These are phyloP conservation scores for Peniophora sp. DNA, from an alignment of 1,284 basidiomycete genomes.

Conservation along the genomic window DNA sequence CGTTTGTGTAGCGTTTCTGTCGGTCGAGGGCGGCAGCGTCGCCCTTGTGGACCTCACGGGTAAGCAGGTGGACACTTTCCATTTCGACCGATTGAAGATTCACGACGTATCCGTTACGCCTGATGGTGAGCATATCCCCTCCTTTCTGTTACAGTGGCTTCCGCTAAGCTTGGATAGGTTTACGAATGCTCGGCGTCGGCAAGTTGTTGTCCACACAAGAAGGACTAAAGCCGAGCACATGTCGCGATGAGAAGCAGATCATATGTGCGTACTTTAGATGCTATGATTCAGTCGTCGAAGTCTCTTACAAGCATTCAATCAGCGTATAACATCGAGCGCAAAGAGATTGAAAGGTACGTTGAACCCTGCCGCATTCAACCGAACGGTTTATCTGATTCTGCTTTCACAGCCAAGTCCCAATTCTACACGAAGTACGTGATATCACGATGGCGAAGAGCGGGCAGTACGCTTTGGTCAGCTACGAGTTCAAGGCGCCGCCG, in stretches of 20 bases:
- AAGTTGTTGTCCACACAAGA: constrained; percentile 53
- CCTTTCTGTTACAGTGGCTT: no score
- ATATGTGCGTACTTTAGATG: constrained; percentile 42
- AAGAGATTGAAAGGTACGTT: constrained; percentile 58
- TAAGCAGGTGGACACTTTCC: constrained; percentile 42
- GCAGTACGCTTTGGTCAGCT: constrained; percentile 61
- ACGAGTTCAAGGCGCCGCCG: constrained; percentile 71
- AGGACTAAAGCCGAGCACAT: constrained; percentile 67
- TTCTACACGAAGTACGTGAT: constrained; percentile 72
- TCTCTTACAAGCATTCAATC: no score
- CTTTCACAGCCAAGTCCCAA: constrained; percentile 58
- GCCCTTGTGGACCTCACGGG: constrained; percentile 33
- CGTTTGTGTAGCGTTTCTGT: constrained; percentile 37
- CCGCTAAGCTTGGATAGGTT: no score
- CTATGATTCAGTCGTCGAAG: no score
- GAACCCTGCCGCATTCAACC: constrained; percentile 1
- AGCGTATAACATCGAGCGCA: constrained; percentile 68
- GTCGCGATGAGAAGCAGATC: constrained; percentile 68
- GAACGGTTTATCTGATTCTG: constrained; percentile 1
- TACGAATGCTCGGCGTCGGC: constrained; percentile 62
- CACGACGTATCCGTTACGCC: constrained; percentile 70
- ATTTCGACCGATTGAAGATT: constrained; percentile 58
- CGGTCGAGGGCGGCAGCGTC: constrained; percentile 46
- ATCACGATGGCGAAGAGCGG: constrained; percentile 58
- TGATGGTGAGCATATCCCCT: constrained; percentile 30